Conservation (phyloP, 2,329 filamentous ascomycete species). For the Fusarium albidum region DNA sequence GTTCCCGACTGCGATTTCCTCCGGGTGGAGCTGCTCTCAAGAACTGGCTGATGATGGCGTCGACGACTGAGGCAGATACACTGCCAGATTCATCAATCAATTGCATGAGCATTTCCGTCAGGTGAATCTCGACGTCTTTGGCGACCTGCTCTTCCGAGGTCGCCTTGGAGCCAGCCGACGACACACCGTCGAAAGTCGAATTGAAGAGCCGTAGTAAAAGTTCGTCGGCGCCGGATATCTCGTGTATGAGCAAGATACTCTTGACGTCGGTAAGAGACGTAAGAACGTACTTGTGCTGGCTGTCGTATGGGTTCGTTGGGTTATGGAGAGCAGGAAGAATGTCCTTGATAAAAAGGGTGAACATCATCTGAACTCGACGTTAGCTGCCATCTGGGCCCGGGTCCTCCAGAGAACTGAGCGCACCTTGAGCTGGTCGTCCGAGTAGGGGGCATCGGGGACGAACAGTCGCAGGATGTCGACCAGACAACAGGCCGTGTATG, state of each 20-base stretch:
- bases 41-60: conserved; percentile 95
- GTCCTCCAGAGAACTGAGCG: conserved; percentile 5
- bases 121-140: conserved; percentile 92
- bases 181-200: conserved; percentile 90
- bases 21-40: conserved; percentile 81
- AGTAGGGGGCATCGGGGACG: conserved; percentile 95
- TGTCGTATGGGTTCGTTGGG: conserved; percentile 88
- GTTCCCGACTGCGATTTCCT: conserved; percentile 66
- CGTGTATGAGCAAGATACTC: conserved; percentile 90
- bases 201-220: conserved; percentile 85
- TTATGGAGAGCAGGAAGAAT: conserved; percentile 87
- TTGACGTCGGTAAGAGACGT: conserved; percentile 91
- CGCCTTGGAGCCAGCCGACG: conserved; percentile 73
- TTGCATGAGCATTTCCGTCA: conserved; percentile 84
- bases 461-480: conserved; percentile 93
- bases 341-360: conserved; percentile 83
- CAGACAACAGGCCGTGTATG: conserved; percentile 86
- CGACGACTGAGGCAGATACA: conserved; percentile 83
- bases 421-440: conserved; percentile 88
- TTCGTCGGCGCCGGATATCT: conserved; percentile 82
- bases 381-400: conserved; percentile 24
- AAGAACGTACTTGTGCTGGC: conserved; percentile 91
- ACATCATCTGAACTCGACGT: conserved; percentile 77
- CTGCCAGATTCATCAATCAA: conserved; percentile 84
- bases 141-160: conserved; percentile 82